Conservation (phyloP, 257 asterid genomes). For the Coffea eugenioides region DNA sequence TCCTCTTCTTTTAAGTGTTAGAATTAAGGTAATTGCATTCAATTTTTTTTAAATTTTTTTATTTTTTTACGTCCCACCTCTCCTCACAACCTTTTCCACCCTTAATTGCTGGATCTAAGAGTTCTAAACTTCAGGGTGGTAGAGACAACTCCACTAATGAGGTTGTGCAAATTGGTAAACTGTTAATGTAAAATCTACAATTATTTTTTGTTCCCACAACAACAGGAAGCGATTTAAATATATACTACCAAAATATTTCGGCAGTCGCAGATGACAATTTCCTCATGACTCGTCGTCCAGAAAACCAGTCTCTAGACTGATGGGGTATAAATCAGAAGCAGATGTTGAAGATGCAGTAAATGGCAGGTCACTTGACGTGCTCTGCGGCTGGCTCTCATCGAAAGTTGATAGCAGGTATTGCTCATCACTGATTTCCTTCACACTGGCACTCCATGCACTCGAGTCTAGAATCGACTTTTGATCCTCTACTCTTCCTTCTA, state of each 20-base stretch:
- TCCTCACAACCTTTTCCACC: too few species aligned
- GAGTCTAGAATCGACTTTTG: slow-evolving; percentile 1
- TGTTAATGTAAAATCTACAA: too few species aligned
- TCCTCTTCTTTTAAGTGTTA: too few species aligned
- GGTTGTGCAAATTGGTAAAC: too few species aligned
- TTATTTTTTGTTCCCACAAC: background rate
- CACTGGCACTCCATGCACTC: background rate
- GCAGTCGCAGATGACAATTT: background rate
- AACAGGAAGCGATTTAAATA: background rate
- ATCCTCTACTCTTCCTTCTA: slow-evolving; percentile 22
- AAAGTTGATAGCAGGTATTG: background rate
- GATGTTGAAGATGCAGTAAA: slow-evolving; percentile 10
- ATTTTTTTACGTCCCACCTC: too few species aligned
- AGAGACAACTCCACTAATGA: too few species aligned
- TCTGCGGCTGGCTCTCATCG: background rate
- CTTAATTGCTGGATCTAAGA: too few species aligned
- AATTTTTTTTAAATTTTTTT: too few species aligned
- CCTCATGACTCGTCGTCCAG: background rate
- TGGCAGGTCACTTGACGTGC: slow-evolving; percentile 6
- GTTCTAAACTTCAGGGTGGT: too few species aligned
- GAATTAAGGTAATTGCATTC: too few species aligned
- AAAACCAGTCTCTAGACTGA: background rate
- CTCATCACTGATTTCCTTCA: background rate
- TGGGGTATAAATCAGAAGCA: slow-evolving; percentile 11
- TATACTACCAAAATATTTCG: background rate